These are phyloP conservation scores for Alternaria sp. DNA, from an alignment of 2,329 filamentous ascomycete genomes.

Conservation along the genomic window DNA sequence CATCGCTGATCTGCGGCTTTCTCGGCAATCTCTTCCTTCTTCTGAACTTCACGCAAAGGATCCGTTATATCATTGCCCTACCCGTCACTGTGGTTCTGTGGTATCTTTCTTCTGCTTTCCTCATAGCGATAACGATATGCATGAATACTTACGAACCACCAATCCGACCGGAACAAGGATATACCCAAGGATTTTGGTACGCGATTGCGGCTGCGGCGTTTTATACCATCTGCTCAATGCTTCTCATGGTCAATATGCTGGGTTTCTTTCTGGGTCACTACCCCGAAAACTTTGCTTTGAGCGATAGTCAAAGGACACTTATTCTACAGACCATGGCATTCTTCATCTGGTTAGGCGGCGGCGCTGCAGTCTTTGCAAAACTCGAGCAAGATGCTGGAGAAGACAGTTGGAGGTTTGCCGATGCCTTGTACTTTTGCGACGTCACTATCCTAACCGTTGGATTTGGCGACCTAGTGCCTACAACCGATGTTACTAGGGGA, in stretches of 20 bases:
- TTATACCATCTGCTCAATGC: conserved; percentile 78
- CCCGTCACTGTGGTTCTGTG: conserved; percentile 84
- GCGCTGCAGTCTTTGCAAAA: conserved; percentile 74
- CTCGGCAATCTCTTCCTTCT: conserved; percentile 81
- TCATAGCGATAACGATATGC: conserved; percentile 70
- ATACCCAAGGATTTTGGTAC: conserved; percentile 88
- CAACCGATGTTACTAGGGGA: conserved; percentile 65
- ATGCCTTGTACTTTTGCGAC: conserved; percentile 62
- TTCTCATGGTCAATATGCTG: conserved; percentile 79
- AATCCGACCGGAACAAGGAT: conserved; percentile 56
- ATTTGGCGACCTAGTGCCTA: conserved; percentile 62
- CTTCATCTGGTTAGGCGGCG: conserved; percentile 79
- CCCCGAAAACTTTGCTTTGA: conserved; percentile 77
- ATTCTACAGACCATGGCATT: conserved; percentile 91
- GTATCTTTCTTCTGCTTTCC: conserved; percentile 67
- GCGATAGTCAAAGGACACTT: conserved; percentile 80
- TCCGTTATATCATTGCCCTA: conserved; percentile 82
- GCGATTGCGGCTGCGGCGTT: conserved; percentile 78
- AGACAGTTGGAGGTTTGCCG: conserved; percentile 72
- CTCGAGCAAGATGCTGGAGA: conserved; percentile 61
- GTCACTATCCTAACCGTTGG: conserved; percentile 52
- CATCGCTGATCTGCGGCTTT: conserved; percentile 77
- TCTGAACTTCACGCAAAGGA: conserved; percentile 81
- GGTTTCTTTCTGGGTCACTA: conserved; percentile 80
- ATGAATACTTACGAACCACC: conserved; percentile 67